Conservation (phyloP, 2,329 filamentous ascomycete species). For the Fusarium tricinctum region DNA sequence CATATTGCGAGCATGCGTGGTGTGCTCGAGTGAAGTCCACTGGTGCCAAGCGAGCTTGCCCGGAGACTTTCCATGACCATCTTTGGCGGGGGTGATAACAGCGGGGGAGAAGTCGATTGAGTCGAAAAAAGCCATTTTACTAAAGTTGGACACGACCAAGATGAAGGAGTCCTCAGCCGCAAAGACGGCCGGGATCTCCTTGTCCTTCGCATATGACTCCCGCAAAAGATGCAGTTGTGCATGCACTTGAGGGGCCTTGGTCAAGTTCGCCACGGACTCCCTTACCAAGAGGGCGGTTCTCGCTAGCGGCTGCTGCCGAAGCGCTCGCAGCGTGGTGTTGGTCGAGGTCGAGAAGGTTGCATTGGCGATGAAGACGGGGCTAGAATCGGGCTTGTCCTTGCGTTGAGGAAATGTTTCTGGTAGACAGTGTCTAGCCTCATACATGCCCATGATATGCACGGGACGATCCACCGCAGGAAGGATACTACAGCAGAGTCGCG, state of each 20-base stretch:
- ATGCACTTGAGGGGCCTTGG: slow-evolving; percentile 3
- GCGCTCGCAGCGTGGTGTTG: slow-evolving; percentile 11
- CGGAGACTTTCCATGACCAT: slow-evolving; percentile 1
- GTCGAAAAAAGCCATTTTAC: slow-evolving; percentile 13
- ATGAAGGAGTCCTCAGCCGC: slow-evolving; percentile 5
- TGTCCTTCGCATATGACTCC: slow-evolving; percentile 3
- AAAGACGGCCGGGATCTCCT: background rate
- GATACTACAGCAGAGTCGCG: slow-evolving; percentile 10
- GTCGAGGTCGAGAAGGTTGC: slow-evolving; percentile 16
- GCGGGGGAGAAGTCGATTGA: slow-evolving; percentile 12
- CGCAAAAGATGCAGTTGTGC: slow-evolving; percentile 4
- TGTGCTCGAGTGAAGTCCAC: slow-evolving; percentile 12
- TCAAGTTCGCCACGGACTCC: slow-evolving; percentile 7
- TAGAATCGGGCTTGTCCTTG: slow-evolving; percentile 8
- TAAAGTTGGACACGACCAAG: slow-evolving; percentile 9
- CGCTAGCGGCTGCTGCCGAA: slow-evolving; percentile 10
- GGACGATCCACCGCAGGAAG: slow-evolving; percentile 4
- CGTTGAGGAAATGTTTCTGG: slow-evolving; percentile 8
- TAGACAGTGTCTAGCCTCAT: slow-evolving; percentile 11
- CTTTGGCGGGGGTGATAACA: background rate
- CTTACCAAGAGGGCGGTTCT: slow-evolving; percentile 13
- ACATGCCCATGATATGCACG: slow-evolving; percentile 18
- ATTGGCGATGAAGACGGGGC: slow-evolving; percentile 11
- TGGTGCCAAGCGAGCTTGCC: slow-evolving; percentile 14
- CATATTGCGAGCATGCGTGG: slow-evolving; percentile 10